phyloP scores from a whole-genome alignment of 352 stramenopile species.

The Phytophthora tubulina region DNA sequence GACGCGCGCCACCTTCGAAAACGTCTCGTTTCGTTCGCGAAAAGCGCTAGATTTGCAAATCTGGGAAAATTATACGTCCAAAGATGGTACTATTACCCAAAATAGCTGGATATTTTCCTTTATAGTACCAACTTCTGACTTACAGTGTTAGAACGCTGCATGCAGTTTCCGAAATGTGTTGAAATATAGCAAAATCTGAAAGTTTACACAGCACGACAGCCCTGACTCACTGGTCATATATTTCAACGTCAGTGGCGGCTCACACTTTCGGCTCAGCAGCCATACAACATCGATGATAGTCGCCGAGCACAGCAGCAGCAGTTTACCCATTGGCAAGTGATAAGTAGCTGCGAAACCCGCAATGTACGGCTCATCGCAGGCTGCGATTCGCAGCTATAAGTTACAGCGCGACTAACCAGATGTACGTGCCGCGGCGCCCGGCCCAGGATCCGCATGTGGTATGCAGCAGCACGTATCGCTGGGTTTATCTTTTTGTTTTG shows the following conservation, averaged over 20 bases:
- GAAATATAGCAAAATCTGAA: background rate
- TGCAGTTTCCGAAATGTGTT: background rate
- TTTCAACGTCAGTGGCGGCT: background rate
- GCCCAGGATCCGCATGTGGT: slow-evolving; percentile 14
- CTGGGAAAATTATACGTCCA: background rate
- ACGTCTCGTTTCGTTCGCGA: slow-evolving; percentile 24
- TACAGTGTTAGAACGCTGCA: too few relatives aligned
- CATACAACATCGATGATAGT: too few relatives aligned
- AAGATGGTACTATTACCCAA: too few relatives aligned
- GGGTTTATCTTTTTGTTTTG: background rate
- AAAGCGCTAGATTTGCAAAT: background rate
- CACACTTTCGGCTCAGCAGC: too few relatives aligned
- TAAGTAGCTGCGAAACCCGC: too few relatives aligned
- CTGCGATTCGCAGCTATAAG: background rate
- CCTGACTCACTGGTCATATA: slow-evolving; percentile 7
- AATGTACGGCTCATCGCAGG: too few relatives aligned
- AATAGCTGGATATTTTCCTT: too few relatives aligned
- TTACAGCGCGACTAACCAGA: slow-evolving; percentile 7
- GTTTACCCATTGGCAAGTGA: too few relatives aligned
- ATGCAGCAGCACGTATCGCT: slow-evolving; percentile 15
- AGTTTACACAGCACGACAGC: background rate
- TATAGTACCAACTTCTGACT: too few relatives aligned
- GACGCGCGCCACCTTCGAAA: slow-evolving; percentile 20
- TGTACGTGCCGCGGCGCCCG: slow-evolving; percentile 1
- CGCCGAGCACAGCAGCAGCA: too few relatives aligned